Base-by-base conservation (phyloP, 1,139 yeast genomes). In the Debaryomyces singareniensis region DNA sequence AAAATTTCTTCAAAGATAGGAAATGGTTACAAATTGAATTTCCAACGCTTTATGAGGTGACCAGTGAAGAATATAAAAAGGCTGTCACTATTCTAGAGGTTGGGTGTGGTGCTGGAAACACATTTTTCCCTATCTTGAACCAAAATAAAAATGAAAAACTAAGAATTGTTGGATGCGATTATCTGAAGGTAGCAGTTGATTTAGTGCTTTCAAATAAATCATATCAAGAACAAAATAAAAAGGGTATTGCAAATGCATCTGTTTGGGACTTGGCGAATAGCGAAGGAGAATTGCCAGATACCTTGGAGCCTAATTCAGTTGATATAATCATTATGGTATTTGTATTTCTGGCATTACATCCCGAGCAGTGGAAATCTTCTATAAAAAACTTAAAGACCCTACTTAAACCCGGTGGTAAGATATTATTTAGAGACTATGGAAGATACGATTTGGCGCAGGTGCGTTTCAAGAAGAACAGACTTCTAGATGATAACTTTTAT, bases 101-200 rank as follows among this genome's bases (percentile, higher is more conserved):
- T 32, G 99, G 99, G 3, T 91, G 98, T 59, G 99, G 98, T 33
- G 98, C 96, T 3, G 99, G 99, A 10, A 93, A 93, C 53, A 91
- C 98, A 0, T 71, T 91, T 58, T 91, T 82, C 55, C 98, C 98
- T 1, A 80, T 91, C 16, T 62, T 91, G 35, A 70, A 71, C 33
- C 87, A 82, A 45, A 91, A 91, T 53, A 68, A 81, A 52, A 91
- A 91, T 58, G 78, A 80, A n/a, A 61, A 78, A 21, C 63, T 91
- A 34, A 71, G 64, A 43, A 74, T 91, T 9, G 73, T 76, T 35
- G 98, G 95, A 1, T 94, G 91, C 34, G 99, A 91, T 54, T 91
- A 83, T 54, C 82, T 93, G 35, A 77, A 80, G 37, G 81, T 82
- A 34, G 98, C 99, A 0, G 94, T 91, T 20, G 89, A 89, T 40